Evolutionary conservation across 1,284 basidiomycete species (phyloP).

Genomic region (Anthracocystis setariae): DNA sequence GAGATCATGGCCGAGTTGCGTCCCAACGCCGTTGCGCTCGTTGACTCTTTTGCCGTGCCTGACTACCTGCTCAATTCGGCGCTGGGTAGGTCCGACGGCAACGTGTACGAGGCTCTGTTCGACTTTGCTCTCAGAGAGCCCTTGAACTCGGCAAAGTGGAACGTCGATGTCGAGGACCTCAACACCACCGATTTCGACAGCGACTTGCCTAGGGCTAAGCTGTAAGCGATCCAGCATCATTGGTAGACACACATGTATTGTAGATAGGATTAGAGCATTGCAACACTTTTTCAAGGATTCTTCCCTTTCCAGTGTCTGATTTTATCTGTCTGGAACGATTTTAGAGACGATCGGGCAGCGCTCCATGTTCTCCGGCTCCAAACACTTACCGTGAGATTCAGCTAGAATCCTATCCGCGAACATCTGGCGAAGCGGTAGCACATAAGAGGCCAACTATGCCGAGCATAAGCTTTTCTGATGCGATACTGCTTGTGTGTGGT

Average conservation of each 20-base stretch:
- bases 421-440: too few species aligned
- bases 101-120: slow-evolving; percentile 65
- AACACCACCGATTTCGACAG: slow-evolving; percentile 55
- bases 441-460: too few species aligned
- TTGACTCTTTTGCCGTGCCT: slow-evolving; percentile 66
- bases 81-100: slow-evolving; percentile 67
- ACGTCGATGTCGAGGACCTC: slow-evolving; percentile 64
- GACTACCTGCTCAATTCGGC: slow-evolving; percentile 68
- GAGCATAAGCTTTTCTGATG: neutral
- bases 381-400: too few species aligned
- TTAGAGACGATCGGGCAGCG: too few species aligned
- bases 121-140: slow-evolving; percentile 61
- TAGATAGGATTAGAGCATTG: neutral
- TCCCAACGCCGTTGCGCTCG: slow-evolving; percentile 65
- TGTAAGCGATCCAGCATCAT: slow-evolving; percentile 10
- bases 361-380: too few species aligned
- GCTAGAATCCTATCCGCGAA: too few species aligned
- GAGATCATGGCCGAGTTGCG: slow-evolving; percentile 66
- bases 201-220: slow-evolving; percentile 50
- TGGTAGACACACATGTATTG: neutral
- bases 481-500: neutral
- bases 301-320: too few species aligned
- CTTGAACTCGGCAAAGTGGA: slow-evolving; percentile 63
- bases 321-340: too few species aligned
- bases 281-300: neutral